phyloP scores from a whole-genome alignment of 495 filamentous ascomycete species.

The Aspergillus olivimuriae region DNA sequence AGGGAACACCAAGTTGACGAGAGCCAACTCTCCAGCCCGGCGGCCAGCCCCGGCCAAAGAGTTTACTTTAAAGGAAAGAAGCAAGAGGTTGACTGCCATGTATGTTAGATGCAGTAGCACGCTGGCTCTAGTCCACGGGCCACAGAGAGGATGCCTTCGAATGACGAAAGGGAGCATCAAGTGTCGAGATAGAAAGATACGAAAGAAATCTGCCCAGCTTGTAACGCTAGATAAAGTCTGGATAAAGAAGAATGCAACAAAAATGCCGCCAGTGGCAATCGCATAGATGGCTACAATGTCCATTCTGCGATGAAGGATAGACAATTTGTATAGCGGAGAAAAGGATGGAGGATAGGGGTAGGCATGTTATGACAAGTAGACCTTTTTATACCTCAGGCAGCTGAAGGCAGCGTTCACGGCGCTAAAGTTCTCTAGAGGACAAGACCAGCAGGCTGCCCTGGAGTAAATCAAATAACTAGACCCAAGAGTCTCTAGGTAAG shows the following conservation, averaged over 20 bases:
- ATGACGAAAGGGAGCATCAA: slow-evolving; percentile 15
- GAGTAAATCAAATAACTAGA: too few relatives aligned
- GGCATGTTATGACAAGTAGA: too few relatives aligned
- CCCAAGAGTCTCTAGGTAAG: too few relatives aligned
- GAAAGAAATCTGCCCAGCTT: slow-evolving; percentile 8
- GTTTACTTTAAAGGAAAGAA: slow-evolving; percentile 12
- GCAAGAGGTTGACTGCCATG: slow-evolving; percentile 13
- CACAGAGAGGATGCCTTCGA: slow-evolving; percentile 10
- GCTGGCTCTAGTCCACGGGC: slow-evolving; percentile 15
- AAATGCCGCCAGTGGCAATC: slow-evolving; percentile 14
- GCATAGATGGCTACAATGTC: too few relatives aligned
- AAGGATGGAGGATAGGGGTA: too few relatives aligned
- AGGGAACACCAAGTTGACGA: slow-evolving; percentile 17
- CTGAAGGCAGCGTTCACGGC: too few relatives aligned
- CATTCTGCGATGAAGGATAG: too few relatives aligned
- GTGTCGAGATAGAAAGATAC: slow-evolving; percentile 11
- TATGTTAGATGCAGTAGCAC: slow-evolving; percentile 12
- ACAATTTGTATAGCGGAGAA: too few relatives aligned
- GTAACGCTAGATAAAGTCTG: slow-evolving; percentile 6
- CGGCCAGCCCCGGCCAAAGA: slow-evolving; percentile 8
- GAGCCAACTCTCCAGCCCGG: slow-evolving; percentile 16
- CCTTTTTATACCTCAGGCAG: too few relatives aligned
- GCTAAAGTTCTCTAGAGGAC: too few relatives aligned
- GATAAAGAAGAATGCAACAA: slow-evolving; percentile 10
- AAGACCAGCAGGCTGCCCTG: too few relatives aligned